Evolutionary conservation across 805 yeast genomes (phyloP), one percentile per base, ranked within the genome.

Genomic region (Metschnikowia santaceciliae): DNA sequence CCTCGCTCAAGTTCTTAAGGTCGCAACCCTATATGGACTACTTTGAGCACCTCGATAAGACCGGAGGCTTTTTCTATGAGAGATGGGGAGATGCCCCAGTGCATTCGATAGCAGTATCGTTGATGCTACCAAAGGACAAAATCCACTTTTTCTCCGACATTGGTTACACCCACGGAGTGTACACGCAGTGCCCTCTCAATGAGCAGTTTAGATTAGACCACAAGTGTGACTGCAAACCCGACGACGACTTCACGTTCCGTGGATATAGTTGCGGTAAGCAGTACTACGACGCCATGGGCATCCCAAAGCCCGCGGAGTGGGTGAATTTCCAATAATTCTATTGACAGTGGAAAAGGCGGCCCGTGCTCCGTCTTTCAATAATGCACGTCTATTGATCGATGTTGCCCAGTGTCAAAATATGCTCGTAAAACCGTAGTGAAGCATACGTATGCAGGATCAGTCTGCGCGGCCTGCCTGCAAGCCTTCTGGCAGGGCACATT

Each of bases 71-170:
- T 72, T 90, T 86, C 73, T 90, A 89, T 68, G 90, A 87, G 74
- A 79, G 96, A 70, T 88, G 96, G 96, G 96, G 96, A 60, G 96
- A 89, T 69, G 96, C 96, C 26, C 96, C 96, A 34, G 85, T 89
- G 46, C 96, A 89, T 68, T 86, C 95, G 5, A 83, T 89, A 61
- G 96, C 94, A 32, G 96, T 88, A 19, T 74, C 94, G 4, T 72
- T 90, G 57, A 87, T 90, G 72, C 65, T 88, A 67, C 82, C 86
- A 49, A 81, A 79, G 65, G 82, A 80, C 54, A 74, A 84, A 62
- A 71, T 90, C 46, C 96, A 90, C 63, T 65, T 86, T 76, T 90
- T 90, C 65, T 86, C 81, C 53, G 96, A 89, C 62, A 80, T 89
- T 55, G 96, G 96, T 47, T 89, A 90, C 69, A 86, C 65, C 72